Percentiles rank a stretch among this genome's conserved stretches.
phyloP scores from a whole-genome alignment of 2,329 filamentous ascomycete genomes.

The Rutstroemia sp. region DNA sequence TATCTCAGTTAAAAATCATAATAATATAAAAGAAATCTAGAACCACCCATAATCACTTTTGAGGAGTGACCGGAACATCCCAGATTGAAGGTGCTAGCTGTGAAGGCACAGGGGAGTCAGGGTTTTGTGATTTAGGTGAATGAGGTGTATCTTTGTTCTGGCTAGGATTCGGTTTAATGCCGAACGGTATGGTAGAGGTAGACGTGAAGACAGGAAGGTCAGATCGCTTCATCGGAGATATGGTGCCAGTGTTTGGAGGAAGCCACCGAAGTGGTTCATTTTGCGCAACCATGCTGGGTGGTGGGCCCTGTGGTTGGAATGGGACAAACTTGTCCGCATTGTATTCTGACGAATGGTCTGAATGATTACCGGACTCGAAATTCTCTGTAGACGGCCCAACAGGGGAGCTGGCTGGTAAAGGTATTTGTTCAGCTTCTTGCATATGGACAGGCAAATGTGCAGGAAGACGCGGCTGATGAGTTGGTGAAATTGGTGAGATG shows the following conservation, averaged over 20 bases:
- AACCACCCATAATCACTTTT: constrained; percentile 4
- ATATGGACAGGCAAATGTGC: constrained; percentile 12
- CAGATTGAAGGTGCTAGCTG: constrained; percentile 23
- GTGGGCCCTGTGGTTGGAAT: constrained; percentile 49
- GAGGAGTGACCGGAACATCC: constrained; percentile 32
- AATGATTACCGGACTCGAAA: not conserved
- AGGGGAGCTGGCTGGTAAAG: constrained; percentile 24
- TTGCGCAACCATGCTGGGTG: constrained; percentile 32
- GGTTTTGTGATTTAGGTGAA: not conserved
- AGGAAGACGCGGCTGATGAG: constrained; percentile 14
- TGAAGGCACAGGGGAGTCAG: not conserved
- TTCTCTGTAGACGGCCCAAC: not conserved
- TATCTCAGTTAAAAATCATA: not conserved
- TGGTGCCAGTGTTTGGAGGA: constrained; percentile 36
- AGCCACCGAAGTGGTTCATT: constrained; percentile 43
- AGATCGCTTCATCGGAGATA: constrained; percentile 20
- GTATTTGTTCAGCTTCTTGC: constrained; percentile 16
- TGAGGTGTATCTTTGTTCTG: not conserved
- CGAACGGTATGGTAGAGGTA: constrained; percentile 28
- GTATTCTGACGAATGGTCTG: constrained; percentile 1
- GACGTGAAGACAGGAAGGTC: constrained; percentile 28
- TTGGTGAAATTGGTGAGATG: constrained; percentile 13
- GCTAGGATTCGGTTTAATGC: not conserved
- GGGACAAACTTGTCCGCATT: constrained; percentile 41
- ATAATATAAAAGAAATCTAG: not conserved